Percentiles rank a stretch among this genome's conserved stretches.
Evolutionary conservation across 2,329 filamentous ascomycete genomes (phyloP).

Genomic region (Fusarium transvaalense): DNA sequence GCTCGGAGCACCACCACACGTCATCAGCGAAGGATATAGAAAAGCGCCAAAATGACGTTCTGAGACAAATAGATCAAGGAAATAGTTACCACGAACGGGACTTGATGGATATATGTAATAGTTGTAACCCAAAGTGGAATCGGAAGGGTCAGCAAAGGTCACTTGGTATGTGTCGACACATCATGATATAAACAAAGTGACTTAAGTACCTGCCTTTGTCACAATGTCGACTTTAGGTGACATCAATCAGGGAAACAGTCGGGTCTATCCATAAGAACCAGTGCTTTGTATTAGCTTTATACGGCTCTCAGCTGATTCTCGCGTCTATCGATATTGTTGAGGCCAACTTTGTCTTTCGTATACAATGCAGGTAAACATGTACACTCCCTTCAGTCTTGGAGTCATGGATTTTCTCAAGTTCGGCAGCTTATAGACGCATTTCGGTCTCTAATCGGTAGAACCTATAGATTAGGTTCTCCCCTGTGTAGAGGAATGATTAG

Average conservation of each 20-base stretch:
- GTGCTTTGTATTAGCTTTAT: neutral
- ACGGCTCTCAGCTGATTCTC: neutral
- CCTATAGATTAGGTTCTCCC: neutral
- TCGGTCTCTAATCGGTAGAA: slow-evolving; percentile 9
- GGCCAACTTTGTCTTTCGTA: neutral
- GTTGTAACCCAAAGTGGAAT: too few relatives aligned
- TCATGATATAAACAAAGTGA: neutral
- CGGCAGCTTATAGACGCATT: neutral
- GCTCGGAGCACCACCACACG: slow-evolving; percentile 12
- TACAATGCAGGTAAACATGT: slow-evolving; percentile 6
- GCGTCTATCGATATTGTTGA: neutral
- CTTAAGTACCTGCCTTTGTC: neutral
- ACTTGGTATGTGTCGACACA: neutral
- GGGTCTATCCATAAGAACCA: neutral
- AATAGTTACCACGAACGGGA: neutral
- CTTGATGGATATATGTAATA: neutral
- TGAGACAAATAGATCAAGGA: slow-evolving; percentile 13
- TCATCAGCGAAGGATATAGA: slow-evolving; percentile 19
- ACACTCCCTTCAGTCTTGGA: slow-evolving; percentile 3
- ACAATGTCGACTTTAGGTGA: neutral
- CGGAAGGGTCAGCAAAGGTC: neutral
- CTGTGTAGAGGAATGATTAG: neutral
- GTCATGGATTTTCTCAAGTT: slow-evolving; percentile 10
- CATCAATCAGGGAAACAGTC: neutral
- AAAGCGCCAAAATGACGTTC: neutral